Conservation (phyloP, 2,329 filamentous ascomycete species). For the Phoma herbarum region DNA sequence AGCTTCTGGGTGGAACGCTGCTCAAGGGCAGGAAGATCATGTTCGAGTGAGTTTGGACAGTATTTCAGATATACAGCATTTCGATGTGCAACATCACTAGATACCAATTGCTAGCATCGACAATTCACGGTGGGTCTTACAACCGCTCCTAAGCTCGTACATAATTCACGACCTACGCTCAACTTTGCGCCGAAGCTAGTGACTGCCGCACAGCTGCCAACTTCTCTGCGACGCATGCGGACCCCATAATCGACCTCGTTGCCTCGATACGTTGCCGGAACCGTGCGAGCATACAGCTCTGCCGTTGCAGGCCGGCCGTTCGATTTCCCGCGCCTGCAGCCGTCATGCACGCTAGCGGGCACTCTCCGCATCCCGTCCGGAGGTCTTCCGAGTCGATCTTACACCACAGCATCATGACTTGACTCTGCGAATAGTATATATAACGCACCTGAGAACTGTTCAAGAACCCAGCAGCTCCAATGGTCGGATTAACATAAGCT, state of each 20-base stretch:
- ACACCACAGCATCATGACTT: constrained; percentile 17
- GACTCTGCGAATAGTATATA: constrained; percentile 3
- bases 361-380: constrained; percentile 12
- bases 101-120: background rate
- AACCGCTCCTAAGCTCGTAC: background rate
- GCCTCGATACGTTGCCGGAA: background rate
- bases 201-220: background rate
- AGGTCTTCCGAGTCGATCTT: constrained; percentile 1
- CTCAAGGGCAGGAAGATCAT: constrained; percentile 58
- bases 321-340: constrained; percentile 9
- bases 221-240: background rate
- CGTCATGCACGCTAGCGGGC: constrained; percentile 14
- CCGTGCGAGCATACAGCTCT: background rate
- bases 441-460: background rate
- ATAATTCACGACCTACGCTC: background rate
- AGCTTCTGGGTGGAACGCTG: constrained; percentile 64
- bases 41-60: constrained; percentile 44
- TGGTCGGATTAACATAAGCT: too few relatives aligned
- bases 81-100: background rate
- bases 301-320: background rate
- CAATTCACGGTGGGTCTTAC: background rate
- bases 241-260: background rate
- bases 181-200: background rate
- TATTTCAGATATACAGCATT: background rate
- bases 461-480: background rate